phyloP scores from a whole-genome alignment of 108 stramenopile species.

The Tribonema minus region DNA sequence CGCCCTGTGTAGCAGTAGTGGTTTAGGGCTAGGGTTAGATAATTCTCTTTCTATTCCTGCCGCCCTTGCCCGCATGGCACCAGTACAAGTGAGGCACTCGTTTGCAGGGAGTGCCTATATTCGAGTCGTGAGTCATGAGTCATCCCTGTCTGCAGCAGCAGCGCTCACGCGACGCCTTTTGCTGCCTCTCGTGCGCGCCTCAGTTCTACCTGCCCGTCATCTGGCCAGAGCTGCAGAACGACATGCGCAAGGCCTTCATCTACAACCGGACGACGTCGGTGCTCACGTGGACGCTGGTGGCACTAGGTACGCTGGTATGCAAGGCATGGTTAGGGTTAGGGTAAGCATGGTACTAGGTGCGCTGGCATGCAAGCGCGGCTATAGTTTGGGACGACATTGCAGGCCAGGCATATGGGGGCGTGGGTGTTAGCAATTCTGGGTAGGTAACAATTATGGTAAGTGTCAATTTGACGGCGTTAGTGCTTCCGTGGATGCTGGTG shows the following conservation, averaged over 20 bases:
- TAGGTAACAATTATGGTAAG: too few species aligned
- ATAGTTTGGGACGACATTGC: too few species aligned
- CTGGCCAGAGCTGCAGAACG: conserved; percentile 11
- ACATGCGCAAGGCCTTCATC: conserved; percentile 41
- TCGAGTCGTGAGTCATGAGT: background rate
- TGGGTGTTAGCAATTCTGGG: too few species aligned
- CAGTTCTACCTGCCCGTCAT: background rate
- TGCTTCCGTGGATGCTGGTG: conserved; percentile 21
- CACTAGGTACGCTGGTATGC: too few species aligned
- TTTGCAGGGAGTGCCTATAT: background rate
- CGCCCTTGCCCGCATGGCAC: background rate
- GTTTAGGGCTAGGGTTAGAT: too few species aligned
- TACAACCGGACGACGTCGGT: conserved; percentile 33
- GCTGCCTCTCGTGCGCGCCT: background rate
- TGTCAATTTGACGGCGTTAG: conserved; percentile 18
- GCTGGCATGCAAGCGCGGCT: too few species aligned
- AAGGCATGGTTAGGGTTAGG: too few species aligned
- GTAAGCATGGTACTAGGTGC: too few species aligned
- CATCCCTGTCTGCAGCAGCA: background rate
- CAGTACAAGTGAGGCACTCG: background rate
- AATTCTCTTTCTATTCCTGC: background rate
- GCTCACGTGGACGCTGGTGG: conserved; percentile 23
- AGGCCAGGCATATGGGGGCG: too few species aligned
- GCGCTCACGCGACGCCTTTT: too few species aligned
- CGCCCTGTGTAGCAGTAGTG: too few species aligned